phyloP scores from a whole-genome alignment of 164 flowering plant species.

The Paratinospora sagittata region DNA sequence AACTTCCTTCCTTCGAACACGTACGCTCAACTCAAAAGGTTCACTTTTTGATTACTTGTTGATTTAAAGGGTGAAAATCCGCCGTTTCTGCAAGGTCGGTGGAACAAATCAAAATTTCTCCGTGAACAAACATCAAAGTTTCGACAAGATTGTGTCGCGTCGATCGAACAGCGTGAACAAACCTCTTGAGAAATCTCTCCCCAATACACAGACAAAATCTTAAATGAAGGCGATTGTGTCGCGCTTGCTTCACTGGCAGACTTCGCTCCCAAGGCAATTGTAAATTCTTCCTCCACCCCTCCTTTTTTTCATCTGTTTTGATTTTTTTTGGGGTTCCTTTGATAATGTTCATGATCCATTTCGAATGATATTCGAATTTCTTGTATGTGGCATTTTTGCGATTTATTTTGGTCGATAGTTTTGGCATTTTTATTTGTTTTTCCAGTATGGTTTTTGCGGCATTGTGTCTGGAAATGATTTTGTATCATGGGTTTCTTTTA shows the following conservation, averaged over 20 bases:
- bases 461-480: neutral
- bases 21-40: neutral
- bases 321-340: neutral
- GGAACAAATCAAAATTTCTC: neutral
- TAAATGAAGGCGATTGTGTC: constrained; percentile 15
- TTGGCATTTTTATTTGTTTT: neutral
- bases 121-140: neutral
- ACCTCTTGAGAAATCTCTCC: neutral
- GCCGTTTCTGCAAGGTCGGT: neutral
- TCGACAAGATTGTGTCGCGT: neutral
- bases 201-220: constrained; percentile 11
- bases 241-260: constrained; percentile 19
- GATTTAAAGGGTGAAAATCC: neutral
- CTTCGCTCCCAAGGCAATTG: constrained; percentile 23
- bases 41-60: too few species aligned
- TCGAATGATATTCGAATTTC: neutral
- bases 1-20: neutral
- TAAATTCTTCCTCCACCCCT: constrained; percentile 10
- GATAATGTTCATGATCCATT: constrained; percentile 1
- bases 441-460: neutral
- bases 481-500: neutral
- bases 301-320: neutral
- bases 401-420: neutral
- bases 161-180: neutral
- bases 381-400: neutral